These are phyloP conservation scores for Globisporangium megalacanthum DNA, from an alignment of 352 stramenopile genomes.

Conservation along the genomic window DNA sequence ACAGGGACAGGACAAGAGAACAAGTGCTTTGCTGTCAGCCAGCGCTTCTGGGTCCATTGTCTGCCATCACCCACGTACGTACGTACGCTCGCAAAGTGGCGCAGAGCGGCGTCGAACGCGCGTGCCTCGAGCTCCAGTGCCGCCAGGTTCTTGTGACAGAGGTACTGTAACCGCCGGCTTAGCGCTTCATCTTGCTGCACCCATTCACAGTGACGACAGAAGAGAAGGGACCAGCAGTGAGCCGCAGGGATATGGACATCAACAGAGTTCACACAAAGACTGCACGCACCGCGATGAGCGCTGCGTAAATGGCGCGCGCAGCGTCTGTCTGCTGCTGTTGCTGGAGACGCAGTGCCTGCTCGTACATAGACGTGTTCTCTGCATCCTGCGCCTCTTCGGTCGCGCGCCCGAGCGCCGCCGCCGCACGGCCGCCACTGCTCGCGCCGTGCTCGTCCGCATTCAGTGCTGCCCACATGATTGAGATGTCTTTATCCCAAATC, in stretches of 20 bases:
- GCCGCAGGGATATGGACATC: background rate
- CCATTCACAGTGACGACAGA: background rate
- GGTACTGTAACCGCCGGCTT: constrained; percentile 46
- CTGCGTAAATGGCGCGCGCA: constrained; percentile 35
- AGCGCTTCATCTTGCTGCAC: constrained; percentile 18
- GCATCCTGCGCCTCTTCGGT: constrained; percentile 70
- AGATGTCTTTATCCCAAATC: no score
- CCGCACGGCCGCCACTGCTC: background rate
- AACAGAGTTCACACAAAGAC: background rate
- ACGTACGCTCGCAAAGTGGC: constrained; percentile 37
- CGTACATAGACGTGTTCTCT: constrained; percentile 51
- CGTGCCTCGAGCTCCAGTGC: constrained; percentile 43
- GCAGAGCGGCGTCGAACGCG: constrained; percentile 33
- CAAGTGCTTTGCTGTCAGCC: background rate
- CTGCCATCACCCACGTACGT: background rate
- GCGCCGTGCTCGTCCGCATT: constrained; percentile 36
- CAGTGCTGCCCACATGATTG: constrained; percentile 52
- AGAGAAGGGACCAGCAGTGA: no score
- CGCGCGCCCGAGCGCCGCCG: constrained; percentile 18
- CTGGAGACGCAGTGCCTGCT: constrained; percentile 59
- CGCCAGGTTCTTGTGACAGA: constrained; percentile 68
- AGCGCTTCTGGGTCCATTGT: background rate
- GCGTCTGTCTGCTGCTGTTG: constrained; percentile 38
- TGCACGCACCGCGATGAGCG: constrained; percentile 21
- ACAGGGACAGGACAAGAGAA: background rate